Base-by-base conservation (phyloP, 108 stramenopile species). In the Nitzschia putrida region DNA sequence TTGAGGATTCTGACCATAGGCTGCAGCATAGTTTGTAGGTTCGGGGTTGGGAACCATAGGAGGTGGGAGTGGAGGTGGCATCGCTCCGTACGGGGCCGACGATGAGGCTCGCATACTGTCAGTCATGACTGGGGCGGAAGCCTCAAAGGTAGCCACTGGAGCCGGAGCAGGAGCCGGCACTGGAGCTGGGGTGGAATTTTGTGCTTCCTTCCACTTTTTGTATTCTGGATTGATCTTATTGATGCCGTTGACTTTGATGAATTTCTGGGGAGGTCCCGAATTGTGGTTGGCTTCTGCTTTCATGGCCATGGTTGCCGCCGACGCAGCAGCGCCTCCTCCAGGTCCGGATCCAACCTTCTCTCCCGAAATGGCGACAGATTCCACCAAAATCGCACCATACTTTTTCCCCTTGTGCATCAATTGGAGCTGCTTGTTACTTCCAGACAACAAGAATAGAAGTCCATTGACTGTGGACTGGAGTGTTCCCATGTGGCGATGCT, bases 401-500 rank as follows among this genome's bases (percentile, higher is more conserved):
- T 20, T 3, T 22, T 69, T 69, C 8, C 44, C 44, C 47, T 76
- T 76, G 18, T 42, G 18, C 49, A 45, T 63, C 53, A 76, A 38
- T 21, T 34, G n/a, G 0, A 76, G 45, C 16, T 38, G 37, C 25
- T 40, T 38, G 25, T 70, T 43, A 2, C 43, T 39, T 10, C 34
- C 49, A 11, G 43, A 41, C 9, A 63, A 16, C 42, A 63, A 21
- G 44, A 63, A 63, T 12, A 82, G 39, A 26, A 85, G 43, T 7
- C 57, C 80, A 53, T 85, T 70, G 37, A 81, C 79, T 22, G 71
- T 88, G 7, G 91, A 89, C 58, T 93, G 85, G 70, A 85, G 79
- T 16, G 40, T 40, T 11, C 93, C 93, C 88, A 94, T 87, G 20
- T 61, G 16, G 10, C 75, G 38, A 66, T 90, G 88, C 72, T 87